Base-by-base conservation (phyloP, 768 basidiomycete species). In the Pulveroboletus frians region DNA sequence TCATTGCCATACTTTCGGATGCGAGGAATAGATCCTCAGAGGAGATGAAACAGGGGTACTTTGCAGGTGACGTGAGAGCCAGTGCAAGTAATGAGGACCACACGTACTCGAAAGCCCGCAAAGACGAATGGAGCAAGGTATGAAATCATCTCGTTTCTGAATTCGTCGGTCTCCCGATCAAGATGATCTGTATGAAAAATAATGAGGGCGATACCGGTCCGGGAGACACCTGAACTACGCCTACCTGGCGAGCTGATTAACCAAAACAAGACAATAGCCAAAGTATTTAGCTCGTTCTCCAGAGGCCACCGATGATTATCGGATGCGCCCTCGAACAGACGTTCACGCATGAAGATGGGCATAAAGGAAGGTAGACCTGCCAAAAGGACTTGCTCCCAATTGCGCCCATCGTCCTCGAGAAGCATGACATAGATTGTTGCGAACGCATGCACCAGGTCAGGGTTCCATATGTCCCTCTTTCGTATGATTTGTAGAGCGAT, bases 371-470 rank as follows among this genome's bases (percentile, higher is more conserved):
- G 69, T 10, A 79, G 59, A 35, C 68, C 69, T 5, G 77, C 76
- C 59, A 71, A 69, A 41, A 69, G 57, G 13, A 81, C 67, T 51
- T 77, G 79, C 43, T 69, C 68, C 34, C 70, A 56, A 57, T 81
- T 81, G 52, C 70, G 73, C 40, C 70, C 72, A 46, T 73, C 76
- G 23, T 79, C 74, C 52, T 83, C 80, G 29, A 81, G 72, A 36
- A 81, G 65, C 78, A 85, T 81, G 31, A 76, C 60, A 57, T 77
- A 81, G 44, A 78, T 72, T 0, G 73, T 72, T 68, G 77, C 77
- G 27, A 85, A 61, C 10, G 73, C 74, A 49, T 77, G 73, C 0
- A 64, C 68, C 9, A 79, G 59, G 14, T 54, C 47, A 26, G 71
- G 63, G 50, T 71, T 57, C 53, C 72, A 63, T 26, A 75, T 47